Evolutionary conservation across 257 asterid genomes (phyloP).

Genomic region (Buddleja alternifolia): DNA sequence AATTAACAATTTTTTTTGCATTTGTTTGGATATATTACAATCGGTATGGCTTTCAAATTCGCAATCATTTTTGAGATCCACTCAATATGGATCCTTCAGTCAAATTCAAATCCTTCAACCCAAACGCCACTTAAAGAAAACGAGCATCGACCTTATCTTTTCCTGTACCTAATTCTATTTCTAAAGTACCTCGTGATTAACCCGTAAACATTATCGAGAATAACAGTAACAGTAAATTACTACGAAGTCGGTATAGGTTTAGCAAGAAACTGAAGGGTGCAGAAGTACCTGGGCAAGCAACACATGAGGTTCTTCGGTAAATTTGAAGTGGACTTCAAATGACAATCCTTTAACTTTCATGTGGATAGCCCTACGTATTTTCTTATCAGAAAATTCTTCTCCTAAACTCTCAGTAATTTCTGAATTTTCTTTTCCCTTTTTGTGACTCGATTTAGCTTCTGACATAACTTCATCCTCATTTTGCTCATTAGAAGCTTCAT

Average conservation of each 20-base stretch:
- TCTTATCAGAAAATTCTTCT: conserved; percentile 15
- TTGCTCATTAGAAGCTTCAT: conserved; percentile 36
- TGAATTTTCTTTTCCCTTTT: conserved; percentile 28
- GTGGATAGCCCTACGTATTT: conserved; percentile 38
- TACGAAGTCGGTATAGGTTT: background rate
- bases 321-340: conserved; percentile 62
- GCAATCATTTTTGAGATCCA: too few species aligned
- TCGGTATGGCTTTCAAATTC: too few species aligned
- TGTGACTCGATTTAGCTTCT: conserved; percentile 39
- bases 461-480: conserved; percentile 36
- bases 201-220: background rate
- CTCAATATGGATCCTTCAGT: too few species aligned
- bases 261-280: background rate
- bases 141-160: too few species aligned
- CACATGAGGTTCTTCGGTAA: conserved; percentile 72
- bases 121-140: too few species aligned
- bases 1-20: too few species aligned
- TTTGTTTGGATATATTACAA: too few species aligned
- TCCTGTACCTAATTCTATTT: background rate
- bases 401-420: conserved; percentile 8
- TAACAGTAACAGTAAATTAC: background rate
- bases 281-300: conserved; percentile 80
- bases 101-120: too few species aligned
- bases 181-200: background rate
- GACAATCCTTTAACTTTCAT: conserved; percentile 45